Evolutionary conservation across 2,329 filamentous ascomycete species (phyloP).

Genomic region (Spiromastix sp.): DNA sequence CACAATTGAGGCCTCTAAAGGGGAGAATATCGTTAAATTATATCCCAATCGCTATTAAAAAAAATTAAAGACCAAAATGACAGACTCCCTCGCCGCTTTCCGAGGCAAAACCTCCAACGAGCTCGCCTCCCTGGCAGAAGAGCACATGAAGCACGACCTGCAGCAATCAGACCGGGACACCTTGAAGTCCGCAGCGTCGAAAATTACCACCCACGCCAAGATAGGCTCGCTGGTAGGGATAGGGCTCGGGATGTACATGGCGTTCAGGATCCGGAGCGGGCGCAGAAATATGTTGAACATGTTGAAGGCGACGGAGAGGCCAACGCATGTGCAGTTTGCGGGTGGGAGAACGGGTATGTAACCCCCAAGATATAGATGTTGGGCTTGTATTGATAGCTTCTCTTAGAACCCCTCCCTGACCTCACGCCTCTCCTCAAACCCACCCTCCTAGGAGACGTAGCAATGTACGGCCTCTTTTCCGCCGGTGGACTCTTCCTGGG

Average conservation of each 20-base stretch:
- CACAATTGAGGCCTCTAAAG: no score
- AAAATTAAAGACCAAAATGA: conserved; percentile 12
- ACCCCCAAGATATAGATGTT: not conserved
- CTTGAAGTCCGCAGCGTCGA: conserved; percentile 45
- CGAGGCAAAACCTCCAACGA: conserved; percentile 40
- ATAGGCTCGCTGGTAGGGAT: conserved; percentile 52
- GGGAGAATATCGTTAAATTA: no score
- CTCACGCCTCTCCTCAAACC: conserved; percentile 48
- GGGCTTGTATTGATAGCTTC: conserved; percentile 1
- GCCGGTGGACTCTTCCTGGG: conserved; percentile 53
- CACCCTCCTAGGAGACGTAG: conserved; percentile 47
- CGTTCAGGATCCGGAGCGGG: conserved; percentile 45
- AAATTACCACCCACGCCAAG: conserved; percentile 44
- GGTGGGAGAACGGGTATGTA: conserved; percentile 46
- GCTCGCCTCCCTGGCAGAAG: conserved; percentile 44
- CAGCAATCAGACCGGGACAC: conserved; percentile 48
- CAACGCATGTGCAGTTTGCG: conserved; percentile 51
- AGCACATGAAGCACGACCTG: conserved; percentile 50
- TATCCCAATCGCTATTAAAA: no score
- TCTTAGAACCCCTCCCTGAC: conserved; percentile 50
- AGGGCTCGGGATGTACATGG: conserved; percentile 48
- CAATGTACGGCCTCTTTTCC: conserved; percentile 53
- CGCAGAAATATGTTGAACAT: conserved; percentile 51
- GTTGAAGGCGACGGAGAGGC: conserved; percentile 51
- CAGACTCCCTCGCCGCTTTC: conserved; percentile 39